Evolutionary conservation across 1,139 yeast species (phyloP).

Genomic region (Tardiomyces blankii): DNA sequence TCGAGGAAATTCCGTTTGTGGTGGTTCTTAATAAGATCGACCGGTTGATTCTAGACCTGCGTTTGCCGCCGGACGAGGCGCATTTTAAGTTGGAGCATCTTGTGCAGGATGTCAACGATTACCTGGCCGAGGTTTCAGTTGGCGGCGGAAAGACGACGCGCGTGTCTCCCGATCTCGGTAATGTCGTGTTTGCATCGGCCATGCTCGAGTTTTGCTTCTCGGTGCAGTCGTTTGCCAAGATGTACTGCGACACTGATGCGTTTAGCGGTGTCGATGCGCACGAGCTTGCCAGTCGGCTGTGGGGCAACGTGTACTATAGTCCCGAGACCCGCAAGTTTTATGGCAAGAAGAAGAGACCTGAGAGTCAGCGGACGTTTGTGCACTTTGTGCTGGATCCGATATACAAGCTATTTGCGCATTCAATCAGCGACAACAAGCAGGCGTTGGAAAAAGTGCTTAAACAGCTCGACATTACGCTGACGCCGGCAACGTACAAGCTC

Average conservation of each 20-base stretch:
- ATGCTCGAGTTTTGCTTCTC: conserved; percentile 53
- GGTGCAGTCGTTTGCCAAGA: conserved; percentile 48
- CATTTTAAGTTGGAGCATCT: conserved; percentile 53
- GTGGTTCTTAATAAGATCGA: conserved; percentile 78
- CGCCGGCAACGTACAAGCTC: conserved; percentile 21
- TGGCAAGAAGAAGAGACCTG: conserved; percentile 23
- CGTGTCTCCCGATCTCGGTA: conserved; percentile 16
- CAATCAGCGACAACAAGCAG: conserved; percentile 44
- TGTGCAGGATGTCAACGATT: conserved; percentile 54
- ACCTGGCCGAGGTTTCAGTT: conserved; percentile 44
- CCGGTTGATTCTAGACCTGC: conserved; percentile 63
- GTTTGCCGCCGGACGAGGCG: conserved; percentile 64
- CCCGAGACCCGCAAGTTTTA: conserved; percentile 36
- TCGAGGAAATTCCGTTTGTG: conserved; percentile 39
- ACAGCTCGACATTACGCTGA: conserved; percentile 23
- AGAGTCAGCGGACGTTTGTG: conserved; percentile 44
- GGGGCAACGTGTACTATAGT: conserved; percentile 68
- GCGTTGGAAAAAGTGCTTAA: conserved; percentile 35
- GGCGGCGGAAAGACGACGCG: conserved; percentile 25
- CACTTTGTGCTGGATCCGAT: conserved; percentile 67
- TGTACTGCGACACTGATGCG: conserved; percentile 32
- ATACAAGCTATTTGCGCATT: conserved; percentile 58
- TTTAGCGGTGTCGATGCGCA: conserved; percentile 26
- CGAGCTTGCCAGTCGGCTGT: conserved; percentile 43
- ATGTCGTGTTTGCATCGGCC: conserved; percentile 68